Evolutionary conservation across 2,329 filamentous ascomycete genomes (phyloP).

Genomic region (Zopfia rhizophila): DNA sequence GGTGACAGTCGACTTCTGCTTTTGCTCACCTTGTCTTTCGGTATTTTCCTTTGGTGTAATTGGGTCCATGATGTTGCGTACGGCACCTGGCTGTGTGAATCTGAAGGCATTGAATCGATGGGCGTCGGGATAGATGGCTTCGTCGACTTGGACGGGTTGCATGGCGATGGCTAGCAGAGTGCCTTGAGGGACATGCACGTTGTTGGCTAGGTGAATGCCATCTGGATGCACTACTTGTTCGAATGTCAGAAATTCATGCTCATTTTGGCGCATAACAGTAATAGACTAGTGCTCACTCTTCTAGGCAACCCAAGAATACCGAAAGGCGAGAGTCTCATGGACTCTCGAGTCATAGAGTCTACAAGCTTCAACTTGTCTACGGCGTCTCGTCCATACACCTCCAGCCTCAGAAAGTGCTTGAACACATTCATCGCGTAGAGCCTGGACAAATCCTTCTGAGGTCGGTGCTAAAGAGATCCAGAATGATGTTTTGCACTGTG

Average conservation of each 20-base stretch:
- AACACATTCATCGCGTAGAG: slow-evolving; percentile 22
- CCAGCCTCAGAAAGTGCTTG: slow-evolving; percentile 17
- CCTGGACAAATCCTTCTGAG: slow-evolving; percentile 22
- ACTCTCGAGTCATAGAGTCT: slow-evolving; percentile 26
- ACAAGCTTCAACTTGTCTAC: slow-evolving; percentile 24
- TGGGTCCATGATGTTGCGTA: no score
- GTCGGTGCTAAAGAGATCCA: slow-evolving; percentile 27
- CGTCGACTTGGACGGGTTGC: slow-evolving; percentile 25
- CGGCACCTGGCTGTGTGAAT: no score
- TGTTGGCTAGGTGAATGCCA: slow-evolving; percentile 8
- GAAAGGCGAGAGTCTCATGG: slow-evolving; percentile 28
- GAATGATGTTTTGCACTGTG: slow-evolving; percentile 26
- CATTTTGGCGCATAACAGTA: rapidly evolving
- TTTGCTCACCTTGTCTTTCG: no score
- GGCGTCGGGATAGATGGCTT: slow-evolving; percentile 24
- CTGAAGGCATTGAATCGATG: slow-evolving; percentile 27
- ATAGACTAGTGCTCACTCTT: slow-evolving; percentile 16
- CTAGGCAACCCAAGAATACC: slow-evolving; percentile 22
- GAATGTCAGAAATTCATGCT: slow-evolving; percentile 3
- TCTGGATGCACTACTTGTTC: slow-evolving; percentile 25
- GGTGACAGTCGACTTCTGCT: slow-evolving; percentile 26
- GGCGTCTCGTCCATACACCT: slow-evolving; percentile 25
- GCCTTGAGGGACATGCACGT: slow-evolving; percentile 20
- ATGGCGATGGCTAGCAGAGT: slow-evolving; percentile 28
- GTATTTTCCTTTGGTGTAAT: slow-evolving; percentile 24